Evolutionary conservation across 2,329 filamentous ascomycete genomes (phyloP).

Genomic region (Elsinoe batatas): DNA sequence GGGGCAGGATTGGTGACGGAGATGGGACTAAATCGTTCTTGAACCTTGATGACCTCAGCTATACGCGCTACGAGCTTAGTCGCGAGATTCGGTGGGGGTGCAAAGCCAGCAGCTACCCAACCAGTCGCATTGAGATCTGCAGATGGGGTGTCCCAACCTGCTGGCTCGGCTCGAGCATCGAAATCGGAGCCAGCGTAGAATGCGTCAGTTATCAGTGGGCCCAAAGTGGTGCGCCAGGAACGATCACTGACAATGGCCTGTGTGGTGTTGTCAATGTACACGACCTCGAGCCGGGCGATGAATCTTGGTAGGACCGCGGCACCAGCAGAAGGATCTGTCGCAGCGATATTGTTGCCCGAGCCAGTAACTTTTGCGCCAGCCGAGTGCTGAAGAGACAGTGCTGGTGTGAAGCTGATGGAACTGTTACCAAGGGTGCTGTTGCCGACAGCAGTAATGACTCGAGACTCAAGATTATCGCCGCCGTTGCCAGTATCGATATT

Average conservation of each 20-base stretch:
- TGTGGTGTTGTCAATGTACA: not conserved
- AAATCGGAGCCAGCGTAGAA: not conserved
- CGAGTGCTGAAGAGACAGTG: not conserved
- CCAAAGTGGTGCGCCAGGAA: not conserved
- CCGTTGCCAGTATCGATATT: not conserved
- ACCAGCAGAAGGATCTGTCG: not conserved
- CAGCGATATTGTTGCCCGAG: not conserved
- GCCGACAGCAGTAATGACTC: not conserved
- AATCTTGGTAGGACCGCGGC: not conserved
- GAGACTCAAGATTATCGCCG: not conserved
- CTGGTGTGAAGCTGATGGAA: not conserved
- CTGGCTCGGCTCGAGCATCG: not conserved
- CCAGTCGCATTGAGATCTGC: not conserved
- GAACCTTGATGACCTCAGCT: not conserved
- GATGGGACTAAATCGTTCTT: not conserved
- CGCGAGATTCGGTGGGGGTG: not conserved
- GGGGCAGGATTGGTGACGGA: not conserved
- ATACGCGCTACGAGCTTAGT: not conserved
- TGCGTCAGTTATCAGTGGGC: not conserved
- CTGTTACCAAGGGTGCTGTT: not conserved
- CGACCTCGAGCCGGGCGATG: not conserved
- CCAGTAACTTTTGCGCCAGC: not conserved
- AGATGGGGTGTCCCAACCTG: not conserved
- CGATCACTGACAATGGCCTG: not conserved
- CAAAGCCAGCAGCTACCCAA: not conserved